Percentiles rank a stretch among this genome's conserved stretches.
phyloP scores from a whole-genome alignment of 495 filamentous ascomycete genomes.

The Penicillium chermesinum region DNA sequence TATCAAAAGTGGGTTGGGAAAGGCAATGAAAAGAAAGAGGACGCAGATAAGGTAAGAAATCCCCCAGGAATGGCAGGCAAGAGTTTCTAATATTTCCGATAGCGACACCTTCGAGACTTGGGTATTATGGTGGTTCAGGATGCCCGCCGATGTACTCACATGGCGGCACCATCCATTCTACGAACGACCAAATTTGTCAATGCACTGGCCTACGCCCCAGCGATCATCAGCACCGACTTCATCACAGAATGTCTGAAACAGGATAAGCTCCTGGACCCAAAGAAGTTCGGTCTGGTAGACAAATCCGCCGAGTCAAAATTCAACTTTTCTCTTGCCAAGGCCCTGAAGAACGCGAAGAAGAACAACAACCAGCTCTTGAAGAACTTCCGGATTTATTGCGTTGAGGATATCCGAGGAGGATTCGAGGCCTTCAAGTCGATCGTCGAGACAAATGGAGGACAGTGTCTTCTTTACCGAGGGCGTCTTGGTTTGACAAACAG shows the following conservation, averaged over 20 bases:
- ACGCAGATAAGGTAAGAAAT: constrained; percentile 67
- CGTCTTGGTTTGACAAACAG: constrained; percentile 55
- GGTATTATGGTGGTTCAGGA: constrained; percentile 78
- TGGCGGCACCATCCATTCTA: constrained; percentile 80
- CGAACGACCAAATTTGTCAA: constrained; percentile 91
- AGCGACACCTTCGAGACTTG: constrained; percentile 78
- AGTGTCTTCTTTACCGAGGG: constrained; percentile 71
- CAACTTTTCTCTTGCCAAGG: constrained; percentile 59
- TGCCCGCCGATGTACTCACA: constrained; percentile 68
- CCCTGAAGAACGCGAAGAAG: constrained; percentile 60
- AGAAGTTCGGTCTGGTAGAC: constrained; percentile 64
- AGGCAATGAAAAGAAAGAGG: constrained; percentile 60
- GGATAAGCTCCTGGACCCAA: constrained; percentile 53
- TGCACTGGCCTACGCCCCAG: constrained; percentile 71
- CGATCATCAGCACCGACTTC: constrained; percentile 71
- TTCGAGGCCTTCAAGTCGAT: constrained; percentile 79
- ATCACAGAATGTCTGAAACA: constrained; percentile 65
- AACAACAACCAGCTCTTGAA: constrained; percentile 72
- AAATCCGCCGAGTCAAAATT: constrained; percentile 63
- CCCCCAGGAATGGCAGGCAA: background rate
- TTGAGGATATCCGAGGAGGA: constrained; percentile 69
- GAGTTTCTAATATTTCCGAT: constrained; percentile 1
- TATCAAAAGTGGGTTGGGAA: constrained; percentile 72
- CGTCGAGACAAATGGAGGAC: constrained; percentile 81
- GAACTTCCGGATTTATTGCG: constrained; percentile 73